Percentiles rank a stretch among this genome's conserved stretches.
phyloP scores from a whole-genome alignment of 805 yeast species.

The Barnettozyma pratensis region DNA sequence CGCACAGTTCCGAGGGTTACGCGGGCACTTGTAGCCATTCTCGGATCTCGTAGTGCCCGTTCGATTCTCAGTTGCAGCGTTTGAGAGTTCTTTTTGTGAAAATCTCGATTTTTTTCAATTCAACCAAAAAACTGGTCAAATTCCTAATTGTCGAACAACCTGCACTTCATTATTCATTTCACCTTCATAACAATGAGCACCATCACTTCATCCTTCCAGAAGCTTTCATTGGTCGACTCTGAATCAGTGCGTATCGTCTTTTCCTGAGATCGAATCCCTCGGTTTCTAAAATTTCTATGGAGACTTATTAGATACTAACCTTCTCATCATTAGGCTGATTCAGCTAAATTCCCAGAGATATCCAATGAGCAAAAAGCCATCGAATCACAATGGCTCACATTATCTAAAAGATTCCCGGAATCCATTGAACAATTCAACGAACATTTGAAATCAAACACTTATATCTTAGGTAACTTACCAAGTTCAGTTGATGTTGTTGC shows the following conservation, averaged over 20 bases:
- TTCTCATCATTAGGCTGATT: conserved; percentile 15
- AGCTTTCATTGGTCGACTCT: conserved; percentile 25
- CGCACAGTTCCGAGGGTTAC: not conserved
- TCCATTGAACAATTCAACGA: conserved; percentile 58
- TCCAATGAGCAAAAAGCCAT: conserved; percentile 57
- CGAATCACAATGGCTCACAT: conserved; percentile 72
- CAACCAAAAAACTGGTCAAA: not conserved
- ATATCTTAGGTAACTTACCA: conserved; percentile 61
- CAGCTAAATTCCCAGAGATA: conserved; percentile 23
- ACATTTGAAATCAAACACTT: conserved; percentile 63
- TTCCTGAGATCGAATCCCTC: no score
- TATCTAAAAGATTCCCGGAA: conserved; percentile 58
- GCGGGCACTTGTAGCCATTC: no score
- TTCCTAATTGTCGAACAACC: no score
- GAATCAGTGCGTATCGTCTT: conserved; percentile 9
- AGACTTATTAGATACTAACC: not conserved
- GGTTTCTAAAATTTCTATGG: no score
- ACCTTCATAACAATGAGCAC: conserved; percentile 22
- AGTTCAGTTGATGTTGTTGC: conserved; percentile 67
- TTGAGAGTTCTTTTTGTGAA: not conserved
- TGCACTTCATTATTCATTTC: no score
- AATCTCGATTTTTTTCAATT: not conserved
- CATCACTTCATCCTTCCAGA: conserved; percentile 26
- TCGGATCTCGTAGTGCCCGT: no score
- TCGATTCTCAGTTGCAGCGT: not conserved